Percentiles rank a stretch among this genome's conserved stretches.
These are phyloP conservation scores for Gossypioides kirkii DNA, from an alignment of 345 rosid genomes.

Conservation along the genomic window DNA sequence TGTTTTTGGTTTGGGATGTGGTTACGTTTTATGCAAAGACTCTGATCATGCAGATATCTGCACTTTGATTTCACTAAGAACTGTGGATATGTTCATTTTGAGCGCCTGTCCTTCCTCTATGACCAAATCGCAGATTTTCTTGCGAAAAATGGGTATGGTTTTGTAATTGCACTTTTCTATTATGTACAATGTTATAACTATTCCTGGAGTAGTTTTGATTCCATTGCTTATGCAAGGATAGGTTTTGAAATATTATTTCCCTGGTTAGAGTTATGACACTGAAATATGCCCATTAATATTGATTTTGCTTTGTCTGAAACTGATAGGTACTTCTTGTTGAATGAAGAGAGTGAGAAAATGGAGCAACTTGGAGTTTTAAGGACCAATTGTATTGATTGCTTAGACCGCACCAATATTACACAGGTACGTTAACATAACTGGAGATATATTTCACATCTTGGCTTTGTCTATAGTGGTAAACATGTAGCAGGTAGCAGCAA, in stretches of 20 bases:
- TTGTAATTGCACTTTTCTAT: not conserved
- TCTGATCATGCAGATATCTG: conserved; percentile 56
- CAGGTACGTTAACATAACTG: conserved; percentile 50
- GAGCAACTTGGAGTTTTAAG: conserved; percentile 91
- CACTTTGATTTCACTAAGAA: conserved; percentile 87
- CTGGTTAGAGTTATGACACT: not conserved
- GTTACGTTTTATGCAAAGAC: conserved; percentile 16
- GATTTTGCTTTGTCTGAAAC: conserved; percentile 8
- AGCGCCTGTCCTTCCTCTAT: conserved; percentile 86
- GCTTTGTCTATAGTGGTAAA: not conserved
- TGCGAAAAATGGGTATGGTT: conserved; percentile 66
- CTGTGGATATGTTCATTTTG: conserved; percentile 96
- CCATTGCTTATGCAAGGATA: not conserved
- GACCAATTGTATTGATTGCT: conserved; percentile 96
- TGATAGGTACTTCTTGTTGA: conserved; percentile 72
- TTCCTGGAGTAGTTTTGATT: not conserved
- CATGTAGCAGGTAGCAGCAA: not conserved
- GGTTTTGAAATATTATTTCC: not conserved
- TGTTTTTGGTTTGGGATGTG: not conserved
- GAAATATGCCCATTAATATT: conserved; percentile 2
- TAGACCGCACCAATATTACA: conserved; percentile 96
- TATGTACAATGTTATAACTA: conserved; percentile 5
- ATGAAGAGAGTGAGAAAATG: conserved; percentile 87
- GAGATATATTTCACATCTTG: not conserved
- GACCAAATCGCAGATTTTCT: conserved; percentile 79